A percentile compares a stretch with the other conserved stretches of the same genome.
Evolutionary conservation across 1,284 basidiomycete genomes (phyloP).

Genomic region (Moesziomyces sp.): DNA sequence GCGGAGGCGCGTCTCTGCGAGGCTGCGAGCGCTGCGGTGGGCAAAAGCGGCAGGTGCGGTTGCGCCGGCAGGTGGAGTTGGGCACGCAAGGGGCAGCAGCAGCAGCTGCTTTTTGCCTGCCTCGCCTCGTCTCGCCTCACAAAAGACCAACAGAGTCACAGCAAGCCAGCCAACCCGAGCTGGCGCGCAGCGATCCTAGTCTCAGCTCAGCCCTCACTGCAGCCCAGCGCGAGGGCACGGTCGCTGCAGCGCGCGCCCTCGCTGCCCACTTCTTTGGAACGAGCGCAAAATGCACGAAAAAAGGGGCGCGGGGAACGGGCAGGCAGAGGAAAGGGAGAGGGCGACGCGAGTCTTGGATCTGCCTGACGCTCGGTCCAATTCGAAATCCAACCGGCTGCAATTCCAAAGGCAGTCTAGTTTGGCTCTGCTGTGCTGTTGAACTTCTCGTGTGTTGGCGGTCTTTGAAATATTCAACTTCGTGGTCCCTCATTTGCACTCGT

Average conservation of each 20-base stretch:
- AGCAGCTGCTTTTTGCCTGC: no score
- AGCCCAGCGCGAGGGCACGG: background rate
- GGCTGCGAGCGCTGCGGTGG: background rate
- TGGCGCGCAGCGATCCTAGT: background rate
- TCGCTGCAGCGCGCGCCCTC: background rate
- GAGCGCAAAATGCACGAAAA: background rate
- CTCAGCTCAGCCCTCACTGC: background rate
- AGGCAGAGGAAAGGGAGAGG: background rate
- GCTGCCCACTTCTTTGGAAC: background rate
- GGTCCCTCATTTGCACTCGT: background rate
- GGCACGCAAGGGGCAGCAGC: background rate
- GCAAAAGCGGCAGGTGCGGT: no score
- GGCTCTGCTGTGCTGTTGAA: conserved; percentile 4
- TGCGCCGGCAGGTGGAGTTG: background rate
- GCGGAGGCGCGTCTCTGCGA: background rate
- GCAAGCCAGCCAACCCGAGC: background rate
- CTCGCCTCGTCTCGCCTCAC: no score
- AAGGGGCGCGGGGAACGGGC: background rate
- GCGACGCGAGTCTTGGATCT: no score
- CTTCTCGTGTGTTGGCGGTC: conserved; percentile 23
- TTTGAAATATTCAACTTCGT: conserved; percentile 28
- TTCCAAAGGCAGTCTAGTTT: background rate
- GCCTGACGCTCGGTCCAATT: background rate
- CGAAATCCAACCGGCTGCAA: background rate
- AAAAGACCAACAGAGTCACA: no score